Evolutionary conservation across 768 basidiomycete genomes (phyloP), one percentile per base, ranked within the genome.

Genomic region (Asterophora lycoperdoides): DNA sequence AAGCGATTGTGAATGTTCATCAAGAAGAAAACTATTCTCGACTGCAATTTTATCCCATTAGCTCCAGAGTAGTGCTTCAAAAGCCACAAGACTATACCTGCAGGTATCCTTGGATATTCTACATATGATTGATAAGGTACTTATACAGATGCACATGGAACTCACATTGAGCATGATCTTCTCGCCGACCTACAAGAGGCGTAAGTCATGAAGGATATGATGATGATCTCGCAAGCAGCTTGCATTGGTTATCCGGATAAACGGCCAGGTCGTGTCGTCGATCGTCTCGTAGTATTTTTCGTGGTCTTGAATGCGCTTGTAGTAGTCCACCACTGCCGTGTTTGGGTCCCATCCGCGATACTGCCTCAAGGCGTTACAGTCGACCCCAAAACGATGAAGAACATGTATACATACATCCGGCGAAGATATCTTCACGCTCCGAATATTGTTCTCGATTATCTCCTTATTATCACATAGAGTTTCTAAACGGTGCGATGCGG

Each of bases 1-100:
- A 84, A 89, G 54, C 79, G 77, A 60, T 93, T 97, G 69, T 99
- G 95, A 41, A 99, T 97, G 65, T 99, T 99, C 96, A 98, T 98
- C 38, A 99, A 75, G 76, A 96, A 98, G 76, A 98, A 99, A 19
- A 98, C 90, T 51, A 97, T 93, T 51, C 95, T 75, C 2, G 92
- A 92, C 84, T 98, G 67, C 13, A 58, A 33, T 1, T 45, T 13
- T 26, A 28, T 26, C 11, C 3, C 44, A 43, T 44, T 9, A 32
- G 8, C 13, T 56, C 6, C 57, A 49, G 5, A 41, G 17, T 8
- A 50, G 38, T 17, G 42, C 20, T 26, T 37, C 14, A 23, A 17
- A n/a, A 28, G 15, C 13, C 29, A 32, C n/a, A 10, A 29, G 20
- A 26, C 53, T 71, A 30, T 51, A 86, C 87, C 68, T 92, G 89